Base-by-base conservation (phyloP, 2,329 filamentous ascomycete species). In the Aspergillus sp. region DNA sequence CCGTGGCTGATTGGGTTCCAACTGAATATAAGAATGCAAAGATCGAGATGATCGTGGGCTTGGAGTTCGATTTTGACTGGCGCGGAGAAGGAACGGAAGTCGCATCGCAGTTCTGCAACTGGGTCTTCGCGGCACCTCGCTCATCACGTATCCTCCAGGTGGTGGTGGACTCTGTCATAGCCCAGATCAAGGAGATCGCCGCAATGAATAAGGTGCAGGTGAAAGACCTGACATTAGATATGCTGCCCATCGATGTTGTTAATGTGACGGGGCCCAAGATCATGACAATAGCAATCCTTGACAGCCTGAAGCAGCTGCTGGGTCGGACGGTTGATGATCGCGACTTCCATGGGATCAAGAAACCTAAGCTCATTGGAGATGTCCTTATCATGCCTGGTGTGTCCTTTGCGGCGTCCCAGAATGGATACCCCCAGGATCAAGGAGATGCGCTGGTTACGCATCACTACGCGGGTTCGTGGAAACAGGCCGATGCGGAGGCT, bases 1-100 rank as follows among this genome's bases (percentile, higher is more conserved):
- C 71, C 0, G 73, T 79, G 13, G 58, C 65, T 5, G 62, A 73
- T 1, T 80, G 77, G 76, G 67, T 81, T 5, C 77, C 77, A 0
- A 25, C 32, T 5, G 60, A 75, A 49, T 73, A 75, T 44, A 67
- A 64, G 25, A 3, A 21, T n/a, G 57, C 67, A 5, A 61, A 68
- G 1, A 66, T 74, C 1, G 64, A 66, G 8, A 58, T 78, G 3
- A 72, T 80, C 1, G 71, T 80, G 5, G 78, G 78, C 1, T 68
- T 77, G 56, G 78, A 79, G 51, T 74, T 76, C 36, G 76, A 80
- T n/a, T 25, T 55, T 17, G 53, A 32, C 21, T 55, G 53, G 53
- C 53, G 53, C n/a, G 53, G 53, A 2, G 39, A 36, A 11, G 53
- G 25, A 2, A 55, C 39, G 8, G 49, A 54, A 30, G 38, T 67